These are phyloP conservation scores for Cydonia oblonga DNA, from an alignment of 331 rosid genomes.

Conservation along the genomic window DNA sequence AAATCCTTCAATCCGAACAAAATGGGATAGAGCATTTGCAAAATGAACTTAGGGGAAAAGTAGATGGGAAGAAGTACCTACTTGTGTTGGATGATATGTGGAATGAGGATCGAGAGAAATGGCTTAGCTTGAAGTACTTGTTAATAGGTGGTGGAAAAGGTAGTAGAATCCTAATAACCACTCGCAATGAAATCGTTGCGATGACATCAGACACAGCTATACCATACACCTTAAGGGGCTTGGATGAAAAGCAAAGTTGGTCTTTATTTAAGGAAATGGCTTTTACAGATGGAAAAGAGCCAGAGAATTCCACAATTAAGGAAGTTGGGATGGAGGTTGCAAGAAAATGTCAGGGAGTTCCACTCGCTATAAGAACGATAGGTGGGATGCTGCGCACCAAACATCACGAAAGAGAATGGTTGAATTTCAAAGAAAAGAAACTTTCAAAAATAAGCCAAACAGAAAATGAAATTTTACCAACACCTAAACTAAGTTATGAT, in stretches of 20 bases:
- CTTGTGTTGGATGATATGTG: slow-evolving; percentile 16
- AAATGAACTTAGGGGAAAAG: not conserved
- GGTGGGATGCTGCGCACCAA: not conserved
- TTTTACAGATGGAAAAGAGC: not conserved
- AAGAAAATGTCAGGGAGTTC: not conserved
- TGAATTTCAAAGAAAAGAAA: not conserved
- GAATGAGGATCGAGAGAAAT: too few relatives aligned
- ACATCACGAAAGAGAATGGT: fast-evolving
- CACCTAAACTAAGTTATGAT: slow-evolving; percentile 20
- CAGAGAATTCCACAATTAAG: too few relatives aligned
- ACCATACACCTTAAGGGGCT: not conserved
- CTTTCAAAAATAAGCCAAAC: not conserved
- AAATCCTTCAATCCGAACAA: not conserved
- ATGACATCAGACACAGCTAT: not conserved
- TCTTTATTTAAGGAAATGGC: not conserved
- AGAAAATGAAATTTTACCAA: not conserved
- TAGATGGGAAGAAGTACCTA: not conserved
- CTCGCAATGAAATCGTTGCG: not conserved
- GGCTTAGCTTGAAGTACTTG: not conserved
- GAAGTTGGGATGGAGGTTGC: not conserved
- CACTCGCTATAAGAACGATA: not conserved
- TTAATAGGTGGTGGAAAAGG: not conserved
- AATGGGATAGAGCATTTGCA: not conserved
- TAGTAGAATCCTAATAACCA: slow-evolving; percentile 4
- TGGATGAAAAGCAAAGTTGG: not conserved